A percentile compares a stretch with the other conserved stretches of the same genome.
These are phyloP conservation scores for Laguncularia racemosa DNA, from an alignment of 345 rosid species.

Conservation along the genomic window DNA sequence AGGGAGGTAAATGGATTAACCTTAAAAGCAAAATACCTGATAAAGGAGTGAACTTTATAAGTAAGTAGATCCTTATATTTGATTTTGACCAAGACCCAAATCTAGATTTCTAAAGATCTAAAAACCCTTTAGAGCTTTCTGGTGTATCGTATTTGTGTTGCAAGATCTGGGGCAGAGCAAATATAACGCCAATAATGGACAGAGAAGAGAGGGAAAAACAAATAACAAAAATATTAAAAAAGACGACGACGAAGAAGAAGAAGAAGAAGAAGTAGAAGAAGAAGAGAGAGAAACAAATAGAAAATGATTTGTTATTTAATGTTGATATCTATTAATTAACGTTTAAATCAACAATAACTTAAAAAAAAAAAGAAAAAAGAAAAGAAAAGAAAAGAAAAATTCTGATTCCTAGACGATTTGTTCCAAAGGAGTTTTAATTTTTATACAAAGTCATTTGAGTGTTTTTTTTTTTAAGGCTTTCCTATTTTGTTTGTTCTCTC, in stretches of 20 bases:
- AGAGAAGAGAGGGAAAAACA: neutral
- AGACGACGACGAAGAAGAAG: no score
- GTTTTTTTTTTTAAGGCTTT: no score
- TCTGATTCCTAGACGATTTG: no score
- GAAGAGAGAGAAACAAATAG: neutral
- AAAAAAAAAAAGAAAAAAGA: no score
- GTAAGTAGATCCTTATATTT: neutral
- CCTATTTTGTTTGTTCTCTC: no score
- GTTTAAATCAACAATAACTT: no score
- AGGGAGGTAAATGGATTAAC: no score
- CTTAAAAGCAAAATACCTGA: neutral
- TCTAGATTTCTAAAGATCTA: conserved; percentile 10
- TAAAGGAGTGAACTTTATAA: neutral
- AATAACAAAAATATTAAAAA: neutral
- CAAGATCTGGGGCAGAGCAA: conserved; percentile 23
- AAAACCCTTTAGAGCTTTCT: neutral
- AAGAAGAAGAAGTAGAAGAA: neutral
- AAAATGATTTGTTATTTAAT: neutral
- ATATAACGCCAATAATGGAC: conserved; percentile 4
- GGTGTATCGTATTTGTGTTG: neutral
- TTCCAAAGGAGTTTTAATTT: no score
- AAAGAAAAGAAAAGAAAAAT: no score
- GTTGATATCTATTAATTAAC: neutral
- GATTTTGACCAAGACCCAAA: conserved; percentile 3
- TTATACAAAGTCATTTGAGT: no score